Conservation (phyloP, 257 asterid genomes). For the Salvia splendens region DNA sequence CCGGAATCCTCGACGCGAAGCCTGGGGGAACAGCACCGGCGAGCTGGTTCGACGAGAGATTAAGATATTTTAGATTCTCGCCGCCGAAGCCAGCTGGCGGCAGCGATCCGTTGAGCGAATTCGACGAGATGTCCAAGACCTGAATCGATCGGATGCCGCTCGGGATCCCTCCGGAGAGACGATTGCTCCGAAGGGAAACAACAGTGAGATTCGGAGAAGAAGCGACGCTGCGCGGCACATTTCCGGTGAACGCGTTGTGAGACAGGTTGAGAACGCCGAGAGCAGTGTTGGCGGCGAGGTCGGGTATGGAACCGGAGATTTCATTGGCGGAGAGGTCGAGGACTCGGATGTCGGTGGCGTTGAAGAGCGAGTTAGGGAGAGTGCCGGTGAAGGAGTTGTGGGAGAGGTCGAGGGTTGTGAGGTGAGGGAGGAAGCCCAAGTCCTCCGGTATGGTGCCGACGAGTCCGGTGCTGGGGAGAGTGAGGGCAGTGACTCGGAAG, state of each 20-base stretch:
- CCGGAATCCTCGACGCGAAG: constrained; percentile 64
- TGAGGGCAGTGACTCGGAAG: constrained; percentile 48
- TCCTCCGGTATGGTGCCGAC: constrained; percentile 64
- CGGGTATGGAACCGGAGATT: constrained; percentile 55
- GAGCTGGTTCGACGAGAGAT: constrained; percentile 75
- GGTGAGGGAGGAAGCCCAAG: constrained; percentile 61
- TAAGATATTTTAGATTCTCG: constrained; percentile 55
- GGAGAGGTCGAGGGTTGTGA: constrained; percentile 67
- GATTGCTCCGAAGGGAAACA: constrained; percentile 60
- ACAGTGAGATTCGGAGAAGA: constrained; percentile 37
- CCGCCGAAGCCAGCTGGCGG: constrained; percentile 68
- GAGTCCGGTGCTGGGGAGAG: constrained; percentile 61
- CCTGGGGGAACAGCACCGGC: constrained; percentile 56
- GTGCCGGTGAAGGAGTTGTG: constrained; percentile 71
- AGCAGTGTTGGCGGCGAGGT: constrained; percentile 27
- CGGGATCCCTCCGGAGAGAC: constrained; percentile 59
- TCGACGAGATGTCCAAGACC: constrained; percentile 65
- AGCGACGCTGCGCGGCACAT: constrained; percentile 43
- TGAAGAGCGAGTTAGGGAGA: constrained; percentile 63
- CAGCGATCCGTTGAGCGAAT: constrained; percentile 63
- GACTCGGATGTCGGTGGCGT: constrained; percentile 54
- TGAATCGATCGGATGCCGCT: constrained; percentile 45
- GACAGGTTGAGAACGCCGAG: constrained; percentile 61
- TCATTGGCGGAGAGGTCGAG: constrained; percentile 56
- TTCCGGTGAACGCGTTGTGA: constrained; percentile 57